These are phyloP conservation scores for Drechslerella stenobrocha DNA, from an alignment of 2,329 filamentous ascomycete species.

Conservation along the genomic window DNA sequence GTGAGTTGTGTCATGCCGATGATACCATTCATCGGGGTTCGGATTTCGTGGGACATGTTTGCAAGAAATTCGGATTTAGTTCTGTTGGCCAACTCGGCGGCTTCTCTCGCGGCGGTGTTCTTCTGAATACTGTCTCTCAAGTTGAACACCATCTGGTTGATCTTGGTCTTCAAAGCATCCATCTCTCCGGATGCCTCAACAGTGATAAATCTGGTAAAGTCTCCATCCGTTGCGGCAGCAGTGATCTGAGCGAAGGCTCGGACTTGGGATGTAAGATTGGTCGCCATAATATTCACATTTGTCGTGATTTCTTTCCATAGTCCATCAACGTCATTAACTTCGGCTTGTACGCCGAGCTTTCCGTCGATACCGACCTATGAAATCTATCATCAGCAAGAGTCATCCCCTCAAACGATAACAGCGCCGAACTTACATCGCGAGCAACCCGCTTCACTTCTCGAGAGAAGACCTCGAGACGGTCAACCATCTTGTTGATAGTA, in stretches of 20 bases:
- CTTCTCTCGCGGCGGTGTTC: constrained; percentile 93
- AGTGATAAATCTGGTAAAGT: constrained; percentile 95
- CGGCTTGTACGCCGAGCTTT: constrained; percentile 97
- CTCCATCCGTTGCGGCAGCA: constrained; percentile 93
- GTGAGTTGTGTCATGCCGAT: constrained; percentile 96
- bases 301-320: constrained; percentile 98
- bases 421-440: constrained; percentile 69
- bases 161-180: constrained; percentile 98
- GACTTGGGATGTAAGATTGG: constrained; percentile 89
- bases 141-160: constrained; percentile 99
- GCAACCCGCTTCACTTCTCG: constrained; percentile 94
- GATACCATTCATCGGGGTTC: constrained; percentile 96
- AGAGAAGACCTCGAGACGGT: constrained; percentile 90
- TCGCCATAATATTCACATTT: constrained; percentile 76
- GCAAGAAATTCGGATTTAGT: constrained; percentile 98
- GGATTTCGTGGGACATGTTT: constrained; percentile 98
- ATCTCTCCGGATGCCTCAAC: constrained; percentile 98
- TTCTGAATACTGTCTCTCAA: constrained; percentile 92
- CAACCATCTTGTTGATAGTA: constrained; percentile 99
- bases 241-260: constrained; percentile 97
- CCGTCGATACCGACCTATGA: constrained; percentile 73
- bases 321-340: constrained; percentile 87
- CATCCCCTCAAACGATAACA: neutral
- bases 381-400: neutral
- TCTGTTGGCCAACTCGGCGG: constrained; percentile 93